Evolutionary conservation across 441 rosid species (phyloP).

Genomic region (Erodium trifolium): DNA sequence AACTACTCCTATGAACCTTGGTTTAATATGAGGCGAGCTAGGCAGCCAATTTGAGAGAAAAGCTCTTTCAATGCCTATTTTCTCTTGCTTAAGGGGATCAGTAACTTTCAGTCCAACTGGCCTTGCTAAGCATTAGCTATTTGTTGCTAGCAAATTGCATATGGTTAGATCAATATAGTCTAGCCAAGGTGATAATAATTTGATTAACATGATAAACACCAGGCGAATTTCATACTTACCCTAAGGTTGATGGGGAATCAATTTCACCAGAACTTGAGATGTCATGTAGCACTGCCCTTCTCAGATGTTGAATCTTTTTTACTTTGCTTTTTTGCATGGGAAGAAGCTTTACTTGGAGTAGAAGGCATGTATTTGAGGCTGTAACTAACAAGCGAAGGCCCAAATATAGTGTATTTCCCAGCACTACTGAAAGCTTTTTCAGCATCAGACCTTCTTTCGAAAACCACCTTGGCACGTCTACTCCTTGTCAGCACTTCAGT

Average conservation of each 20-base stretch:
- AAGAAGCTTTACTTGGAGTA: conserved; percentile 17
- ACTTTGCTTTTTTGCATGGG: conserved; percentile 19
- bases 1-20: neutral
- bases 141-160: neutral
- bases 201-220: neutral
- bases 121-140: neutral
- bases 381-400: conserved; percentile 68
- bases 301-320: neutral
- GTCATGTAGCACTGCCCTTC: neutral
- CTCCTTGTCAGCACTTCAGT: conserved; percentile 48
- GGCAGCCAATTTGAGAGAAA: neutral
- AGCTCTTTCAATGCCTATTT: neutral
- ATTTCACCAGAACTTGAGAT: too few species aligned
- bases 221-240: conserved; percentile 6
- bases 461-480: conserved; percentile 56
- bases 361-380: conserved; percentile 43
- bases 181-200: neutral
- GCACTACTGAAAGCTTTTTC: conserved; percentile 68
- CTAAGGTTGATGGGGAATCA: neutral
- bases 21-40: neutral
- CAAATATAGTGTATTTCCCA: conserved; percentile 59
- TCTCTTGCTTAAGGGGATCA: neutral
- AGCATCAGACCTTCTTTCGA: conserved; percentile 47
- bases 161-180: neutral
- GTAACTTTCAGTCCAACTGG: neutral